Conservation (phyloP, 1,139 yeast species). For the Debaryomyces subglobosus region DNA sequence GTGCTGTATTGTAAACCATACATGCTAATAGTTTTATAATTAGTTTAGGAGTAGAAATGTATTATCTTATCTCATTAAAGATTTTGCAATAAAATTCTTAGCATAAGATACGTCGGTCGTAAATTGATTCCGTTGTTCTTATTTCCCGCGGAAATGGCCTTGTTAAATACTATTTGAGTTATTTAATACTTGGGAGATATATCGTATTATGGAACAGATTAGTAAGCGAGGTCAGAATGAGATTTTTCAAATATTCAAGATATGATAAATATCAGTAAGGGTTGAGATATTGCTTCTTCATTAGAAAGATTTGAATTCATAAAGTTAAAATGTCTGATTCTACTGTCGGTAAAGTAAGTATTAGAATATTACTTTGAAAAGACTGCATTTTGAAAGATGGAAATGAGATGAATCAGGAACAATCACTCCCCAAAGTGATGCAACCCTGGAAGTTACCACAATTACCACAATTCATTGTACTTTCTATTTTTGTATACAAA, state of each 20-base stretch:
- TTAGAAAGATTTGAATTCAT: background rate
- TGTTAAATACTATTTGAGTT: no score
- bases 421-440: background rate
- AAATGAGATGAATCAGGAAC: background rate
- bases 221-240: background rate
- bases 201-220: background rate
- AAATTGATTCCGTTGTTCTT: no score
- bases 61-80: background rate
- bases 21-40: background rate
- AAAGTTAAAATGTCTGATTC: constrained; percentile 25
- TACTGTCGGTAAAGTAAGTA: constrained; percentile 42
- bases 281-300: background rate
- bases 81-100: no score
- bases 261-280: background rate
- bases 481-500: background rate
- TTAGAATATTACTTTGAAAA: background rate
- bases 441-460: constrained; percentile 18
- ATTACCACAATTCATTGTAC: constrained; percentile 9
- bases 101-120: no score
- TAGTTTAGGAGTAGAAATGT: background rate
- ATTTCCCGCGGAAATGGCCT: no score
- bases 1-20: constrained; percentile 63
- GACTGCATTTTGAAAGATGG: background rate
- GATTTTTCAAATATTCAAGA: background rate
- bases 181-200: background rate